These are phyloP conservation scores for Withania somnifera DNA, from an alignment of 305 asterid species.

Conservation along the genomic window DNA sequence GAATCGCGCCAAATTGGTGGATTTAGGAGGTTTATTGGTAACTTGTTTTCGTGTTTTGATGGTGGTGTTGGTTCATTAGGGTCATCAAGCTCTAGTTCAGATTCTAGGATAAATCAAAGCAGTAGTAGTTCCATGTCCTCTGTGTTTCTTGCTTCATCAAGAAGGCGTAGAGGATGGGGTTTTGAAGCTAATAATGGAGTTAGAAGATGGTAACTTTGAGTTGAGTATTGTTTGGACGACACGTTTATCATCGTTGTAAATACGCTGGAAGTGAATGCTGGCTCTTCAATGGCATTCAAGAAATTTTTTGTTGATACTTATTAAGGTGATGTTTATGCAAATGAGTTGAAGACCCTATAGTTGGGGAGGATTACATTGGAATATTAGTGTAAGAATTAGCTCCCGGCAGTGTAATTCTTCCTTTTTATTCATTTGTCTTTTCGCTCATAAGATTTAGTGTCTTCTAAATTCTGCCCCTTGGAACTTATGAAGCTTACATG, in stretches of 20 bases:
- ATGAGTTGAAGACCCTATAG: slow-evolving; percentile 6
- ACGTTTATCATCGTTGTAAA: not conserved
- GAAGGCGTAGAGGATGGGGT: slow-evolving; percentile 54
- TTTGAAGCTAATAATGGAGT: slow-evolving; percentile 37
- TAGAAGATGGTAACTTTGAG: slow-evolving; percentile 7
- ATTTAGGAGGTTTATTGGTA: slow-evolving; percentile 43
- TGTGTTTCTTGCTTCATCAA: slow-evolving; percentile 40
- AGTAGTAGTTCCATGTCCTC: slow-evolving; percentile 40
- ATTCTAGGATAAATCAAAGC: slow-evolving; percentile 35
- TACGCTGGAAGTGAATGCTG: not conserved
- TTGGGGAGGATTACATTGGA: slow-evolving; percentile 2
- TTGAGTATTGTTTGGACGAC: too few species aligned
- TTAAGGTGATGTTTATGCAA: not conserved
- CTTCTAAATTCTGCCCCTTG: slow-evolving; percentile 2
- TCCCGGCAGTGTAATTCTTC: slow-evolving; percentile 8
- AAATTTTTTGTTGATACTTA: not conserved
- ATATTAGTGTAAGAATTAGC: slow-evolving; percentile 9
- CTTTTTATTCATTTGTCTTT: slow-evolving; percentile 3
- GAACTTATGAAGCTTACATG: not conserved
- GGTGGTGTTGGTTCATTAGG: slow-evolving; percentile 27
- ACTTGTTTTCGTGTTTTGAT: slow-evolving; percentile 60
- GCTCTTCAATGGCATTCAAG: not conserved
- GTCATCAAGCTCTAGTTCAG: slow-evolving; percentile 47
- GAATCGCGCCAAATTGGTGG: slow-evolving; percentile 38
- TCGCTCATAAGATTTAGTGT: slow-evolving; percentile 12